Evolutionary conservation across 2,329 filamentous ascomycete species (phyloP).

Genomic region (Emmonsiellopsis sp.): DNA sequence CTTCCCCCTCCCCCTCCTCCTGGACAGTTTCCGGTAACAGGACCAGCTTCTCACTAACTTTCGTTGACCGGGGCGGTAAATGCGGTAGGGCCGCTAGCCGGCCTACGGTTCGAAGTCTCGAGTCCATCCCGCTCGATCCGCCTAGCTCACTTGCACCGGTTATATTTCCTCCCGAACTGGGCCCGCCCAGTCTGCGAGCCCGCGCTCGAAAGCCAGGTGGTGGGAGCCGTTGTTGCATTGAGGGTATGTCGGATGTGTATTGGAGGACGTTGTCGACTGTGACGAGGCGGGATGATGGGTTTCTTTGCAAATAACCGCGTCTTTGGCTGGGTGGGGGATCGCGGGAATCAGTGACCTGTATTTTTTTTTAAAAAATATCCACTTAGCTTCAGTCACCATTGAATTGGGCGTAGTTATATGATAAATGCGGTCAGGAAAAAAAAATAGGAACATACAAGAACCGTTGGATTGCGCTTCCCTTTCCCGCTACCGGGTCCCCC

Average conservation of each 20-base stretch:
- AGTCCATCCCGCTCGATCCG: conserved; percentile 5
- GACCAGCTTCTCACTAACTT: conserved; percentile 95
- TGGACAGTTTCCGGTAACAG: conserved; percentile 72
- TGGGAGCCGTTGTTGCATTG: conserved; percentile 74
- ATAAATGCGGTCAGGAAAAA: too few relatives aligned
- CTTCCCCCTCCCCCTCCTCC: conserved; percentile 42
- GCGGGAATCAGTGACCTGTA: conserved; percentile 37
- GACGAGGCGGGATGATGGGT: conserved; percentile 60
- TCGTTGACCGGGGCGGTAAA: conserved; percentile 79
- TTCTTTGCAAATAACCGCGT: conserved; percentile 13
- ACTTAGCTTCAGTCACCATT: too few relatives aligned
- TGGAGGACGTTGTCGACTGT: conserved; percentile 90
- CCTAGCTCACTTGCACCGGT: not conserved
- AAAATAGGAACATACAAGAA: too few relatives aligned
- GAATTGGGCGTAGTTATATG: too few relatives aligned
- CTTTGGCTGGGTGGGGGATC: conserved; percentile 24
- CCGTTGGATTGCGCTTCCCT: too few relatives aligned
- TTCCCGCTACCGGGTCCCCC: too few relatives aligned
- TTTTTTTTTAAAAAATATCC: not conserved
- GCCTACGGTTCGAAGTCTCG: conserved; percentile 29
- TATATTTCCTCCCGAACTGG: not conserved
- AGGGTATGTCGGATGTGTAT: conserved; percentile 89
- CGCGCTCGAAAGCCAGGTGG: conserved; percentile 38
- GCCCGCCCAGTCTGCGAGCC: conserved; percentile 24
- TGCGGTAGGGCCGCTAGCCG: conserved; percentile 47